Base-by-base conservation (phyloP, 169 alveolate species). In the Perkinsus olseni region DNA sequence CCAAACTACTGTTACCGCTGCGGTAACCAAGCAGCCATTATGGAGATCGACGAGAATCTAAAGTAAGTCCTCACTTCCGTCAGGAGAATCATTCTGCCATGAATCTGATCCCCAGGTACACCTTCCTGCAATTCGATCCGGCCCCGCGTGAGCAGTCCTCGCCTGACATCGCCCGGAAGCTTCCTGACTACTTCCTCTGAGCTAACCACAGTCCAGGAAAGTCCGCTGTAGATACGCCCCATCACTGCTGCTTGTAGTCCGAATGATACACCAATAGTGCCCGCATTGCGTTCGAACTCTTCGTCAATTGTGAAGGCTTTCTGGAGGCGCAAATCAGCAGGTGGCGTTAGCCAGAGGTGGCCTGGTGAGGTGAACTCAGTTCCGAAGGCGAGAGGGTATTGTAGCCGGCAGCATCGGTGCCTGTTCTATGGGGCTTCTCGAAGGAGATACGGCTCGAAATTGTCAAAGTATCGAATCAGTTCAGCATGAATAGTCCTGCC, bases 1-100 rank as follows among this genome's bases (percentile, higher is more conserved):
- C 99, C 99, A 13, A 98, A 98, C 95, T 98, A 98, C 95, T 98
- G 99, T 91, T 98, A 98, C 95, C 96, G 99, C 74, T 98, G 99
- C 92, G 98, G 99, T 21, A 98, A 98, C 93, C 98, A 96, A 91
- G 99, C 99, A 34, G 99, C 99, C 0, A 95, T 98, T n/a, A 96
- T 98, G 98, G 99, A 98, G 93, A 97, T 98, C 34, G 99, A 98
- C 96, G 99, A 98, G 94, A 62, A 62, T 62, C 82, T 62, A 8
- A 62, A 62, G 82, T 62, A 24, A 13, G 82, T 3, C 82, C 13
- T 6, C 34, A 24, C 8, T 28, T 62, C 31, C 24, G 62, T 62
- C 82, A 62, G 82, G 4, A 24, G 31, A 11, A 6, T 40, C 21
- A 11, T 40, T 3, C 82, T 4, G 82, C 17, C 62, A 45, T 62